Evolutionary conservation across 106 monocot species (phyloP), one percentile per base, ranked within the genome.

Genomic region (Dendrobium officinale): DNA sequence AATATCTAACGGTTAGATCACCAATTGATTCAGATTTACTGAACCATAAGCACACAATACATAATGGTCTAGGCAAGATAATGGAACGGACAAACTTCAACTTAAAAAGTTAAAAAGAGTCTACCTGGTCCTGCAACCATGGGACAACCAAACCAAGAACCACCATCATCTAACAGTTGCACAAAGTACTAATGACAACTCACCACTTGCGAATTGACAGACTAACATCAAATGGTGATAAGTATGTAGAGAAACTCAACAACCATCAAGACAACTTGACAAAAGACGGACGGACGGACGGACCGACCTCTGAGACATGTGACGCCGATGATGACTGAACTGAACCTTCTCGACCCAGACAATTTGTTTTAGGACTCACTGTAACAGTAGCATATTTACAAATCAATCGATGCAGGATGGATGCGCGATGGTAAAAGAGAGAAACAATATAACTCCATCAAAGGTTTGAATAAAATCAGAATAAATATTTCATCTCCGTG

Each of bases 281-380:
- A 86, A 80, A 85, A 66, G 78, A 88, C 85, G 80, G 93, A 86
- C 82, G 85, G 58, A 37, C 37, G 37, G 37, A 33, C 33, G 33
- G 79, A 87, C 86, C 79, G 93, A 93, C 86, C 88, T 85, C 84
- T 51, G 51, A 51, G 51, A 51, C 51, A 51, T 86, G 81, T 82
- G 75, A 85, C 82, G 90, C 82, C 84, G 84, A 86, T 19, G 92
- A 90, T 22, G 82, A 92, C 86, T 89, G 37, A 9, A 42, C 80
- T 90, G 87, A 81, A 92, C 95, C 90, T 77, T 89, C 95, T 86
- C 78, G 87, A 92, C 89, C 88, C 85, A 85, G 90, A 90, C 82
- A 81, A 83, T 73, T 81, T 78, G 83, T 80, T 88, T 47, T 80
- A 91, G 82, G 85, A 90, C 93, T 96, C 95, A 96, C 95, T 96